These are phyloP conservation scores for Fusarium sulawesiense DNA, from an alignment of 2,329 filamentous ascomycete genomes.

Conservation along the genomic window DNA sequence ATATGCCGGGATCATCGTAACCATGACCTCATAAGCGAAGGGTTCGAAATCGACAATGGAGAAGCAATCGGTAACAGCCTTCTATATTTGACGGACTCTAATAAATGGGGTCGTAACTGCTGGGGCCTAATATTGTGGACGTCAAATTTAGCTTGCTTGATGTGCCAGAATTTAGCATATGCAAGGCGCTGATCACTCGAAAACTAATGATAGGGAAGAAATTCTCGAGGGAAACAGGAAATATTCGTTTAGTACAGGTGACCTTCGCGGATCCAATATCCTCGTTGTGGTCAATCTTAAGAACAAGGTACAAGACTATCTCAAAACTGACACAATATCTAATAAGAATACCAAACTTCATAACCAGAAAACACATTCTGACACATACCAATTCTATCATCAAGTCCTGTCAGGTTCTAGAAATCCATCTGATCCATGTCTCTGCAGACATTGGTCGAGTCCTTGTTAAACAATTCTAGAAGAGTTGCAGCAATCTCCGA, in stretches of 20 bases:
- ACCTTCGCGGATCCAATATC: background rate
- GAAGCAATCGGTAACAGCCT: too few species aligned
- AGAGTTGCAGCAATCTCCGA: background rate
- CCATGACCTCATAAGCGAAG: slow-evolving; percentile 13
- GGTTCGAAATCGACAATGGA: background rate
- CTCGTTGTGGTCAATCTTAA: background rate
- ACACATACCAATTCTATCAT: background rate
- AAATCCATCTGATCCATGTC: background rate
- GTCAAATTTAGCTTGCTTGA: background rate
- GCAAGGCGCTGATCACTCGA: background rate
- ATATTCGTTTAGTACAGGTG: too few species aligned
- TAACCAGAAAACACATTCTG: too few species aligned
- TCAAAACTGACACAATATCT: background rate
- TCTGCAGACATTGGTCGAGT: background rate
- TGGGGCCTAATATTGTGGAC: too few species aligned
- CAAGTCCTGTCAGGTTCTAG: background rate
- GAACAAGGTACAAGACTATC: background rate
- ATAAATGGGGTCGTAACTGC: too few species aligned
- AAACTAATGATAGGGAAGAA: background rate
- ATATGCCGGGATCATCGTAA: background rate
- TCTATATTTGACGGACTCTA: rapidly evolving
- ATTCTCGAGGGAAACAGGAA: rapidly evolving
- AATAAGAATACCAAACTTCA: too few species aligned
- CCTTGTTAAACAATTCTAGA: background rate
- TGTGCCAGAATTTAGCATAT: background rate